Evolutionary conservation across 1,284 basidiomycete genomes (phyloP), one percentile per base, ranked within the genome.

Genomic region (Cutaneotrichosporon spelunceum): DNA sequence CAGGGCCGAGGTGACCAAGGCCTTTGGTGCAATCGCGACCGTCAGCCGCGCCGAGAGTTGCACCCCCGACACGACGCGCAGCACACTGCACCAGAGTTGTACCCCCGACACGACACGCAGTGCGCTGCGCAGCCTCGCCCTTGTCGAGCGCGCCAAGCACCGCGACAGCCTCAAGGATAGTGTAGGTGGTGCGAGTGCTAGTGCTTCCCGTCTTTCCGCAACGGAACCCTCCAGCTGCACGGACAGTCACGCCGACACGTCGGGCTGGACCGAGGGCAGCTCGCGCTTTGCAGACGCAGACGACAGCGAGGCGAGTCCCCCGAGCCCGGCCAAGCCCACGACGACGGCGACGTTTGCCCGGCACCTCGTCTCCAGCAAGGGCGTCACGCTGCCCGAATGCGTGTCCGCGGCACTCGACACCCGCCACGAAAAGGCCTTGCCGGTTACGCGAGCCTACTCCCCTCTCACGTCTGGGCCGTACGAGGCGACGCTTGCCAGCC

Each of bases 111-210:
- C 48, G 4, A 7, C 10, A 0, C 26, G 11, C 48, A 26, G 10
- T 16, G 48, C 16, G 16, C 50, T 53, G 6, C 52, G 52, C 14
- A 23, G 21, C 11, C 52, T 53, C 33, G 11, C 21, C 13, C 34
- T 53, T 14, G 34, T 53, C 14, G 52, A 39, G 23, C 34, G 52
- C 5, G 52, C 52, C 23, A 21, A 9, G 14, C 14, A 39, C 14
- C 34, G 34, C 33, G 26, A 53, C 34, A 39, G 21, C 33, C 52
- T 53, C 52, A 53, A 53, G 52, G 34, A 53, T 34, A n/a, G 24
- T 2, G 48, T 50, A 3, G 23, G 45, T 21, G 13, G 45, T 13
- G 5, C 13, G 9, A 26, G 39, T n/a, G n/a, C n/a, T n/a, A n/a
- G n/a, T n/a, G n/a, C n/a, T n/a, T n/a, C n/a, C 19, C 39, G 8